phyloP scores from a whole-genome alignment of 179 eudicot species.

The Heliamphora pulchella region DNA sequence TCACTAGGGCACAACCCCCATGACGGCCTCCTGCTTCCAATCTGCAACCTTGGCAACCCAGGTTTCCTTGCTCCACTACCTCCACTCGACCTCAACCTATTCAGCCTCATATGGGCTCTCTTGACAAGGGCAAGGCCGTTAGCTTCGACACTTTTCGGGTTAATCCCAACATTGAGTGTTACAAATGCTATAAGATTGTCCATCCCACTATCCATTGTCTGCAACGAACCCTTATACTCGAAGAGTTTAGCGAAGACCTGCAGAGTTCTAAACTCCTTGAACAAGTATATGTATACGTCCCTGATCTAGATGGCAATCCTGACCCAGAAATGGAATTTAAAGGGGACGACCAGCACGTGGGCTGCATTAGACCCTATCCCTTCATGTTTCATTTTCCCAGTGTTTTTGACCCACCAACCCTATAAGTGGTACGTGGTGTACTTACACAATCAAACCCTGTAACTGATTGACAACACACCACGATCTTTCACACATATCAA shows the following conservation, averaged over 20 bases:
- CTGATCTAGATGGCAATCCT: not conserved
- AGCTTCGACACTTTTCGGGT: too few species aligned
- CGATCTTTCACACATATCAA: not conserved
- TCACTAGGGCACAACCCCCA: not conserved
- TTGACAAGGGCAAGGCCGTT: not conserved
- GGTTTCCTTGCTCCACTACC: too few species aligned
- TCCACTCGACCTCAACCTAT: not conserved
- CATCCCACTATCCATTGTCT: not conserved
- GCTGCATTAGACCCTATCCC: not conserved
- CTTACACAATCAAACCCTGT: not conserved
- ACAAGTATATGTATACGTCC: not conserved
- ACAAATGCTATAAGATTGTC: not conserved
- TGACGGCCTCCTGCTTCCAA: too few species aligned
- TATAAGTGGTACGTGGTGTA: not conserved
- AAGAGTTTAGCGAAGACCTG: not conserved
- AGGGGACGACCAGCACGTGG: not conserved
- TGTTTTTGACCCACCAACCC: not conserved
- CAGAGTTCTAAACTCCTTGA: not conserved
- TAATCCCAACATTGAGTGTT: not conserved
- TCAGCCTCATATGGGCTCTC: too few species aligned
- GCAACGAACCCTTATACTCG: not conserved
- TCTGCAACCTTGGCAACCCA: not conserved
- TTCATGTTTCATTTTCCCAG: not conserved
- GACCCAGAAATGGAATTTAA: not conserved
- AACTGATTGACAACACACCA: not conserved